Percentiles rank a stretch among this genome's conserved stretches.
phyloP scores from a whole-genome alignment of 2,329 filamentous ascomycete genomes.

The Corniculantispora saksenae region DNA sequence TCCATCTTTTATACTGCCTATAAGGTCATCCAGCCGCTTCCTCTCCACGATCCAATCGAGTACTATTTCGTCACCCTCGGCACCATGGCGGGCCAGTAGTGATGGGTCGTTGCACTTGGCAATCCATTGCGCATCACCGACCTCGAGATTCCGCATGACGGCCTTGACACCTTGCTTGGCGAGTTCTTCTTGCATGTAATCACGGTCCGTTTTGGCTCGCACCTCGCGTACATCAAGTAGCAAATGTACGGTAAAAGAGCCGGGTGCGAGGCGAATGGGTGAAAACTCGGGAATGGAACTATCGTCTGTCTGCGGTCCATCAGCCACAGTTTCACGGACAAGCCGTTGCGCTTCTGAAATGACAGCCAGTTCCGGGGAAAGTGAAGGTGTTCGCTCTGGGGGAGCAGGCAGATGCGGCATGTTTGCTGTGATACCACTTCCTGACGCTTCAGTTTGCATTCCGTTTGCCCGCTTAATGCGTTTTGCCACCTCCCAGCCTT shows the following conservation, averaged over 20 bases:
- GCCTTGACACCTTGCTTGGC: conserved; percentile 64
- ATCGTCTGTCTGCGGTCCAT: conserved; percentile 10
- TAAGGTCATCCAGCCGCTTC: conserved; percentile 77
- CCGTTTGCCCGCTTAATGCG: conserved; percentile 59
- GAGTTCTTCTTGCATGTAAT: conserved; percentile 75
- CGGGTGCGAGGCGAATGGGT: conserved; percentile 63
- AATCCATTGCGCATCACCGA: conserved; percentile 79
- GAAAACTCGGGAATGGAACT: conserved; percentile 48
- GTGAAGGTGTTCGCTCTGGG: conserved; percentile 20
- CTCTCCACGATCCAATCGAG: conserved; percentile 81
- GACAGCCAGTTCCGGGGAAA: conserved; percentile 23
- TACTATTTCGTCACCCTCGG: conserved; percentile 68
- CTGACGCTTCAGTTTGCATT: conserved; percentile 32
- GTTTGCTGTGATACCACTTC: background rate
- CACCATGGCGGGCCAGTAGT: conserved; percentile 56
- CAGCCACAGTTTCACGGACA: conserved; percentile 11
- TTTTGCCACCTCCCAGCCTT: conserved; percentile 73
- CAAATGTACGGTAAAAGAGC: conserved; percentile 70
- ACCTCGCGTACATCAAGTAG: conserved; percentile 76
- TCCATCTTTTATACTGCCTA: conserved; percentile 80
- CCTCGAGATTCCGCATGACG: conserved; percentile 66
- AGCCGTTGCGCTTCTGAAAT: conserved; percentile 9
- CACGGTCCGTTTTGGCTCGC: conserved; percentile 69
- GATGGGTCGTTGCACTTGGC: conserved; percentile 67
- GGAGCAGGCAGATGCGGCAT: conserved; percentile 13